These are phyloP conservation scores for Ustilago bromivora DNA, from an alignment of 1,284 basidiomycete genomes.

Conservation along the genomic window DNA sequence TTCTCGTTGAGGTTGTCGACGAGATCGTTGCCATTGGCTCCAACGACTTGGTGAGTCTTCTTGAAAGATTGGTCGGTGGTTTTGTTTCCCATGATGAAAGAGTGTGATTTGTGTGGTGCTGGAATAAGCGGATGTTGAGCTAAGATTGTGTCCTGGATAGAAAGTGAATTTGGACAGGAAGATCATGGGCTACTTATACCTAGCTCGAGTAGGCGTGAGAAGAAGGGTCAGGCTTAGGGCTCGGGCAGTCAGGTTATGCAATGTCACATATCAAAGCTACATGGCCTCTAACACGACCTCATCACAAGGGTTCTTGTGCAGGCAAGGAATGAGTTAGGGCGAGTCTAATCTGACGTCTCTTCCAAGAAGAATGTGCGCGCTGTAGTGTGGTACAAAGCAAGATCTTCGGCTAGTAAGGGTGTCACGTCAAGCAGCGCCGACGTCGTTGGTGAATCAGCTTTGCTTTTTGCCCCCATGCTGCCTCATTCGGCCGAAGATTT, in stretches of 20 bases:
- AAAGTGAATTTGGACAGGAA: neutral
- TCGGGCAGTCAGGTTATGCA: neutral
- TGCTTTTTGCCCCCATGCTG: neutral
- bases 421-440: slow-evolving; percentile 39
- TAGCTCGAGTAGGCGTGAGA: neutral
- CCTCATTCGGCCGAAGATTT: neutral
- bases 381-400: neutral
- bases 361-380: neutral
- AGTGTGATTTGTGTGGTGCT: neutral
- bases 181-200: neutral
- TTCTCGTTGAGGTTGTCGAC: slow-evolving; percentile 48
- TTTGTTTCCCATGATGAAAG: slow-evolving; percentile 31
- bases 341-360: neutral
- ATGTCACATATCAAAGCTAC: slow-evolving; percentile 2
- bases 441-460: slow-evolving; percentile 42
- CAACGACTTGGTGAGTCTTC: slow-evolving; percentile 51
- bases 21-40: slow-evolving; percentile 42
- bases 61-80: slow-evolving; percentile 49
- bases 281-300: neutral
- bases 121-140: neutral
- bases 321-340: neutral
- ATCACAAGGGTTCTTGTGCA: neutral
- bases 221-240: neutral
- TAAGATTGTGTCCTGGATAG: neutral
- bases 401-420: slow-evolving; percentile 2